These are phyloP conservation scores for Boletus rufocinnamomeus DNA, from an alignment of 768 basidiomycete species.

Conservation along the genomic window DNA sequence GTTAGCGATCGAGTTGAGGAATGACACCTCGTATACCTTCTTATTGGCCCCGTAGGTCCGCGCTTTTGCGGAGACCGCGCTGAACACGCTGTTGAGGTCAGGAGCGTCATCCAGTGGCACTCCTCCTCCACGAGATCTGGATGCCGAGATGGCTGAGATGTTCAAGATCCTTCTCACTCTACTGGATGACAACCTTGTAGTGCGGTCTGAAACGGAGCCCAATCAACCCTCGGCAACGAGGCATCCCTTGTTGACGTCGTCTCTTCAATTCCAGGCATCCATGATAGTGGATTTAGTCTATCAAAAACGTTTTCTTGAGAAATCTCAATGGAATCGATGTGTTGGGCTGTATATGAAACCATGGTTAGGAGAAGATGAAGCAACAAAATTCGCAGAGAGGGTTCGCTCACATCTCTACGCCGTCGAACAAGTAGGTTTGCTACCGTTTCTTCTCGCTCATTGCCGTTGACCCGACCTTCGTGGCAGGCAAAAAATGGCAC, in stretches of 20 bases:
- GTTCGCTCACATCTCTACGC: slow-evolving; percentile 74
- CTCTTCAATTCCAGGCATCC: slow-evolving; percentile 71
- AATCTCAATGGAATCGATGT: slow-evolving; percentile 64
- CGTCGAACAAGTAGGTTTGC: slow-evolving; percentile 61
- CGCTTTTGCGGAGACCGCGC: slow-evolving; percentile 85
- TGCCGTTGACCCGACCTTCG: slow-evolving; percentile 12
- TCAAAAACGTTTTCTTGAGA: slow-evolving; percentile 55
- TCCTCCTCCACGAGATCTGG: slow-evolving; percentile 72
- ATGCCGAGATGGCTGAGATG: slow-evolving; percentile 58
- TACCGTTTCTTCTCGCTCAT: slow-evolving; percentile 2
- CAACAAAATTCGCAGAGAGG: slow-evolving; percentile 55
- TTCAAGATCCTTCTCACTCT: slow-evolving; percentile 58
- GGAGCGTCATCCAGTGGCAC: slow-evolving; percentile 78
- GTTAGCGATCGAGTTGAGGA: slow-evolving; percentile 39
- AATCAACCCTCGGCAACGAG: slow-evolving; percentile 56
- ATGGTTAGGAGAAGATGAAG: slow-evolving; percentile 63
- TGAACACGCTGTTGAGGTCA: slow-evolving; percentile 76
- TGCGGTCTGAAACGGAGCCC: slow-evolving; percentile 42
- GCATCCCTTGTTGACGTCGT: slow-evolving; percentile 57
- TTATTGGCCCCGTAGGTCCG: slow-evolving; percentile 58
- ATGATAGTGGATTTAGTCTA: slow-evolving; percentile 78
- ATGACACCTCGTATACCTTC: slow-evolving; percentile 15
- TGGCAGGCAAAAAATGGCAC: slow-evolving; percentile 61
- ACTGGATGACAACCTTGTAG: slow-evolving; percentile 50
- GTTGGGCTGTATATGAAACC: slow-evolving; percentile 69